These are phyloP conservation scores for Camellia granthamiana DNA, from an alignment of 148 eudicot species.

Conservation along the genomic window DNA sequence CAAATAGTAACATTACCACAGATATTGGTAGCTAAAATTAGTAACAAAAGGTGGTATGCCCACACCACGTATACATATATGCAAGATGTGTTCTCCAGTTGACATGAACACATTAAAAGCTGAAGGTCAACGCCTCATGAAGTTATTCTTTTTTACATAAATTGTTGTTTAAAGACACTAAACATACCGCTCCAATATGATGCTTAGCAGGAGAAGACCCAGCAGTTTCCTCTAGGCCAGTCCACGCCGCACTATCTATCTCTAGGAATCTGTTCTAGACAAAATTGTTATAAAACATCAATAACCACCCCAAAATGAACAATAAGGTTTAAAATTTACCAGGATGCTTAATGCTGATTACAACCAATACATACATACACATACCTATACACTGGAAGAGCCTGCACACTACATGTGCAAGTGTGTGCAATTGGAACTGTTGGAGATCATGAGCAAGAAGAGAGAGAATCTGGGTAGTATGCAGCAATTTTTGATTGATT, in stretches of 20 bases:
- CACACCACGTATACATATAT: background rate
- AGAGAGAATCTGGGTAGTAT: too few species aligned
- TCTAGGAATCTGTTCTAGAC: constrained; percentile 59
- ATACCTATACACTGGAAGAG: too few species aligned
- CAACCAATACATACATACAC: too few species aligned
- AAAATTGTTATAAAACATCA: background rate
- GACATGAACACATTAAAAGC: background rate
- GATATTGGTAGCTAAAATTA: background rate
- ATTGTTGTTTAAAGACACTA: background rate
- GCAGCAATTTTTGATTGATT: too few species aligned
- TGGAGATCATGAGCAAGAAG: too few species aligned
- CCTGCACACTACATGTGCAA: too few species aligned
- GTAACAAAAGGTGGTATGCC: background rate
- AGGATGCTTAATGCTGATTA: background rate
- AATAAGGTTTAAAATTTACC: background rate
- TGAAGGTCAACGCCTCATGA: background rate
- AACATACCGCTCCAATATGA: constrained; percentile 76
- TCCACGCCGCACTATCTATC: constrained; percentile 64
- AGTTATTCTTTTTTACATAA: background rate
- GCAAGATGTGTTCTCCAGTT: background rate
- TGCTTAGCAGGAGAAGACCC: constrained; percentile 42
- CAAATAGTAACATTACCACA: background rate
- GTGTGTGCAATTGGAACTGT: too few species aligned
- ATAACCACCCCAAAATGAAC: background rate
- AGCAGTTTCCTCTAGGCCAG: constrained; percentile 79